Conservation (phyloP, 1,139 yeast genomes). For the Arxiozyma telluris region DNA sequence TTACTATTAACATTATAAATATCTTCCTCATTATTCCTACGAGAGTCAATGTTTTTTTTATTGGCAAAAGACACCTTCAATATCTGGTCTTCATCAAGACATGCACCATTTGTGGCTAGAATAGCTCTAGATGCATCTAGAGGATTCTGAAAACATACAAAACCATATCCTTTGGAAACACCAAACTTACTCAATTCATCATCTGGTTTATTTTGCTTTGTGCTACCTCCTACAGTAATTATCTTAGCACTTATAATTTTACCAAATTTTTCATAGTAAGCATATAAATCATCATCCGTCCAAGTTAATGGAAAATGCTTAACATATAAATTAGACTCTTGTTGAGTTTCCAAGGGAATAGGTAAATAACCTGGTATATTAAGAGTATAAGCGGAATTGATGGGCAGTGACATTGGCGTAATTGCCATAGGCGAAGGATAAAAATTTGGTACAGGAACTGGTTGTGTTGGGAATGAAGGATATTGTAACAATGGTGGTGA, state of each 20-base stretch:
- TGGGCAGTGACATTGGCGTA: background rate
- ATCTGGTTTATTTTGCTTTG: conserved; percentile 5
- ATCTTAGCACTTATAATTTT: conserved; percentile 40
- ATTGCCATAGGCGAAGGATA: background rate
- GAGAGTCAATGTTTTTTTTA: conserved; percentile 8
- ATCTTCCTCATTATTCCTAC: background rate
- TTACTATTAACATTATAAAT: background rate
- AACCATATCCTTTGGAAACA: conserved; percentile 41
- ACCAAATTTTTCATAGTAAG: conserved; percentile 34
- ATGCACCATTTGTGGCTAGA: conserved; percentile 35
- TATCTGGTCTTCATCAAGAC: conserved; percentile 16
- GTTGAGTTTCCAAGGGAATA: conserved; percentile 28
- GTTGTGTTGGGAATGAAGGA: background rate
- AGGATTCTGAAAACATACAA: conserved; percentile 41
- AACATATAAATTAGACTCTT: conserved; percentile 30
- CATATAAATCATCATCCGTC: conserved; percentile 24
- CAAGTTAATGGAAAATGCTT: conserved; percentile 29
- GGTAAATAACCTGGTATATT: conserved; percentile 15
- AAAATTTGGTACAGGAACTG: conserved; percentile 1
- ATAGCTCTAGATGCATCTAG: conserved; percentile 42
- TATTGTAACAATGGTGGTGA: conserved; percentile 5
- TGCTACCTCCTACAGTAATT: conserved; percentile 37
- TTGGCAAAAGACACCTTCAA: conserved; percentile 30
- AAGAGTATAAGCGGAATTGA: background rate
- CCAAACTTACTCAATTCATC: conserved; percentile 14